phyloP scores from a whole-genome alignment of 805 yeast species.

The Cyberlindnera japonica region DNA sequence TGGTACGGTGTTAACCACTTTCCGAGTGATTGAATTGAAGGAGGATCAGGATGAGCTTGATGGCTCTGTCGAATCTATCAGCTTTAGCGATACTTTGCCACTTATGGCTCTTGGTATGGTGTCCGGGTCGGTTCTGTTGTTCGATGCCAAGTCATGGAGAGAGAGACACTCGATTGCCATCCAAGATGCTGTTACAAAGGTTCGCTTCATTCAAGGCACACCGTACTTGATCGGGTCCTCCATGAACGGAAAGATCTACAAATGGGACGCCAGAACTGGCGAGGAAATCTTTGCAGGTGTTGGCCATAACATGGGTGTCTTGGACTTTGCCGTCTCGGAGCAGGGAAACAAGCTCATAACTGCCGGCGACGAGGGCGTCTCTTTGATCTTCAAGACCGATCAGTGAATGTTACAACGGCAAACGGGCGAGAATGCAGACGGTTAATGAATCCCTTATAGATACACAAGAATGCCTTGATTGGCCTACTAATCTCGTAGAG shows the following conservation, averaged over 20 bases:
- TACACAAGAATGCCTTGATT: too few species aligned
- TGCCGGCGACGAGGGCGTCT: conserved; percentile 97
- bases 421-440: too few species aligned
- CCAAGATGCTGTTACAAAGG: conserved; percentile 82
- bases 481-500: too few species aligned
- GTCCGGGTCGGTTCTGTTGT: conserved; percentile 78
- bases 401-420: not conserved
- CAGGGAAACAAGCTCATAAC: conserved; percentile 71
- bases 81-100: conserved; percentile 67
- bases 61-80: conserved; percentile 73
- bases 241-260: conserved; percentile 81
- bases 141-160: conserved; percentile 84
- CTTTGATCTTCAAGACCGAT: conserved; percentile 46
- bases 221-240: conserved; percentile 66
- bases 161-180: conserved; percentile 66
- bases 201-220: conserved; percentile 56
- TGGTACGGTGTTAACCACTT: conserved; percentile 64
- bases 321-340: conserved; percentile 73
- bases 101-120: conserved; percentile 86
- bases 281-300: conserved; percentile 70
- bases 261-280: conserved; percentile 89
- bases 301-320: conserved; percentile 93
- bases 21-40: conserved; percentile 59
- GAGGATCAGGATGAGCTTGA: conserved; percentile 56
- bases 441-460: too few species aligned